Evolutionary conservation across 352 stramenopile species (phyloP).

Genomic region (Elongisporangium undulatum): DNA sequence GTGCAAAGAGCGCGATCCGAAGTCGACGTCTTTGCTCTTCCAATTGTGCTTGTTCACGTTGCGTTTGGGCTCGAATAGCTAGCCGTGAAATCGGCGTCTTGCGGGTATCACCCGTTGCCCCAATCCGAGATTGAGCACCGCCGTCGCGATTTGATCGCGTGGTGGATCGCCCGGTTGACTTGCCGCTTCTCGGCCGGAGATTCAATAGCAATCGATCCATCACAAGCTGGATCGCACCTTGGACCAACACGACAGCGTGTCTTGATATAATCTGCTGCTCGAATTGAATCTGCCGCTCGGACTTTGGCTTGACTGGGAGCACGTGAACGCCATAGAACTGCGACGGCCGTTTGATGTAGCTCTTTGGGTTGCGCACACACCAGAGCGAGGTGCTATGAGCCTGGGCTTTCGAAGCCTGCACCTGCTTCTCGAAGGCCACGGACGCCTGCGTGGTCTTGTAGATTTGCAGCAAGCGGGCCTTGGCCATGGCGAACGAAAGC

Average conservation of each 20-base stretch:
- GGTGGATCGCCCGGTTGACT: constrained; percentile 4
- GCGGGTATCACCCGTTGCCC: constrained; percentile 7
- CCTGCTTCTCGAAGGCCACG: constrained; percentile 29
- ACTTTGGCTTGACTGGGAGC: constrained; percentile 35
- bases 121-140: constrained; percentile 2
- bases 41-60: constrained; percentile 28
- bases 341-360: constrained; percentile 32
- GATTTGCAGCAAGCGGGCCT: constrained; percentile 16
- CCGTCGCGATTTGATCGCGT: constrained; percentile 1
- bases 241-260: constrained; percentile 25
- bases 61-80: constrained; percentile 14
- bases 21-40: constrained; percentile 24
- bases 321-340: constrained; percentile 51
- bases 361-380: constrained; percentile 53
- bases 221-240: constrained; percentile 24
- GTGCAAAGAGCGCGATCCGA: constrained; percentile 39
- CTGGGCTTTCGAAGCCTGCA: constrained; percentile 36
- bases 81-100: constrained; percentile 2
- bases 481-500: constrained; percentile 22
- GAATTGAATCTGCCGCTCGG: constrained; percentile 32
- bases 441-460: constrained; percentile 27
- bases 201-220: constrained; percentile 28
- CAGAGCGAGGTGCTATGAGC: constrained; percentile 43
- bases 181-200: background rate
- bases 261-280: constrained; percentile 17